Base-by-base conservation (phyloP, 495 filamentous ascomycete species). In the Talaromyces trachyspermus region DNA sequence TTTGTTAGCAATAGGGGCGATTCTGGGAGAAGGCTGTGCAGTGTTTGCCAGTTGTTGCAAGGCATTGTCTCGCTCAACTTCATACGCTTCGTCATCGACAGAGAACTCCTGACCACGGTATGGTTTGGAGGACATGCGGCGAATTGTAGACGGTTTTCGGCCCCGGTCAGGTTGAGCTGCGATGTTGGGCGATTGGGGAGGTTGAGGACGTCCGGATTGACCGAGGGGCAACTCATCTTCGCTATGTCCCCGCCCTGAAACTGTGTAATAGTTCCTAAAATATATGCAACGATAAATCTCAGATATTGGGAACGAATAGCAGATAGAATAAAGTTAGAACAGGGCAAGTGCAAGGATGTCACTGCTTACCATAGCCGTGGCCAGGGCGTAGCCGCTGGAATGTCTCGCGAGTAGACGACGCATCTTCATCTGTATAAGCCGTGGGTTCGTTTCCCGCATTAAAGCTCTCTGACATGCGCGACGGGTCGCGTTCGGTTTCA, bases 41-140 rank as follows among this genome's bases (percentile, higher is more conserved):
- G 20, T 18, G 18, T 54, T 59, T 5, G 58, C 35, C 12, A 15
- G 53, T 46, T 68, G 61, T 42, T 69, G 59, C 27, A 64, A 53
- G 8, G 62, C 64, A 36, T 68, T 58, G 42, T 77, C 69, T 41
- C 71, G 63, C 58, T 92, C 86, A 20, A 95, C 81, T 63, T 99
- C 92, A 38, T 78, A 73, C 18, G 83, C 75, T 61, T 86, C 89
- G 63, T 99, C 92, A 55, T 99, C 92, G 17, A 88, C 89, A 7
- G 90, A 95, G 63, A 96, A 99, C 51, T 88, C 80, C 59, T 88
- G 87, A 11, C 89, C 85, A 51, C 84, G 83, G 53, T 90, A 80
- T 14, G 88, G 89, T 54, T 81, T 84, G n/a, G 84, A 85, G 23
- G 88, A 87, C 51, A 80, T 72, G 39, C 86, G 78, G 43, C 86